Evolutionary conservation across 176 grass and related monocot genomes (phyloP).

Genomic region (Otatea glauca): DNA sequence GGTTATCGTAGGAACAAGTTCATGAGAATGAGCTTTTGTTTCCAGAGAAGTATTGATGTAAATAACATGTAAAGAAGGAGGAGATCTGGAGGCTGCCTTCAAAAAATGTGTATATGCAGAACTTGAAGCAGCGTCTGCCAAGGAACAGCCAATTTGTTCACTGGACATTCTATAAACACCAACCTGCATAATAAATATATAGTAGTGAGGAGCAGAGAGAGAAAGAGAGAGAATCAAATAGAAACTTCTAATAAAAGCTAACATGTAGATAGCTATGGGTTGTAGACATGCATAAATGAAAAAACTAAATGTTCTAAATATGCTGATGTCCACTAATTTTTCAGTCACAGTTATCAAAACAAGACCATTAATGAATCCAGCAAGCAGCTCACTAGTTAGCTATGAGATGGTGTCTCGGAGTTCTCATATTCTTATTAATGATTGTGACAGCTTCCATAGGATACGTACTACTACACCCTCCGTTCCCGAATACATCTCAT

Average conservation of each 20-base stretch:
- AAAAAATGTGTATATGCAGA: constrained; percentile 80
- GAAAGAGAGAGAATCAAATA: constrained; percentile 16
- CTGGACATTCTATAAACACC: constrained; percentile 97
- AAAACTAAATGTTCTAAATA: background rate
- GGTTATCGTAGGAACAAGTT: constrained; percentile 94
- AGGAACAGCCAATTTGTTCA: constrained; percentile 90
- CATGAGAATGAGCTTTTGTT: constrained; percentile 91
- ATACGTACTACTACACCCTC: too few relatives aligned
- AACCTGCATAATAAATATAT: constrained; percentile 59
- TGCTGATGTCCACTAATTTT: background rate
- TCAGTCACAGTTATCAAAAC: background rate
- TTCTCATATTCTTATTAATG: too few relatives aligned
- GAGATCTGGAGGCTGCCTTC: constrained; percentile 61
- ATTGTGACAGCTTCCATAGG: too few relatives aligned
- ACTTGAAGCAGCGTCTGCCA: constrained; percentile 95
- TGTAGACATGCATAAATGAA: background rate
- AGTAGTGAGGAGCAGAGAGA: constrained; percentile 25
- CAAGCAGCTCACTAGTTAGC: background rate
- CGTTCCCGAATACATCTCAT: too few relatives aligned
- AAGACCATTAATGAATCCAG: background rate
- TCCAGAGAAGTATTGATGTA: constrained; percentile 99
- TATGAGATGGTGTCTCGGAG: background rate
- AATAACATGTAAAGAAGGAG: constrained; percentile 94
- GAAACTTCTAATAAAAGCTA: background rate
- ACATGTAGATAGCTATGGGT: background rate